A percentile compares a stretch with the other conserved stretches of the same genome.
phyloP scores from a whole-genome alignment of 306 rosid genomes.

The Malus fusca region DNA sequence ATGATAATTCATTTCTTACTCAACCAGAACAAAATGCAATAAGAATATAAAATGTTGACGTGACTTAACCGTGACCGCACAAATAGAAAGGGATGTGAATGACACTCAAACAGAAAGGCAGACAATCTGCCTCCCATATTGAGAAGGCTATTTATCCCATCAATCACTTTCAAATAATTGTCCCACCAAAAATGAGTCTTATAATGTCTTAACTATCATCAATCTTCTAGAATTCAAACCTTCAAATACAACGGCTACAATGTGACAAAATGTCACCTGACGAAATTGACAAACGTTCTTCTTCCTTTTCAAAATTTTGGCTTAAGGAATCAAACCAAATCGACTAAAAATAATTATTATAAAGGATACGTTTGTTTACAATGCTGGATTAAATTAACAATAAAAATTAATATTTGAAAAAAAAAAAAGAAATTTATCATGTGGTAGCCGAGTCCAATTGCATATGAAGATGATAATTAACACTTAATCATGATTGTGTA shows the following conservation, averaged over 20 bases:
- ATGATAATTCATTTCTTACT: too few relatives aligned
- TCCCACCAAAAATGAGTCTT: background rate
- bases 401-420: too few relatives aligned
- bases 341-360: background rate
- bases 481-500: background rate
- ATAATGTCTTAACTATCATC: background rate
- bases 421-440: too few relatives aligned
- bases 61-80: too few relatives aligned
- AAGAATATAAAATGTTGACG: too few relatives aligned
- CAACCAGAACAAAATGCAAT: too few relatives aligned
- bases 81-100: too few relatives aligned
- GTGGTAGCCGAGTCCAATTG: background rate
- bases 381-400: background rate
- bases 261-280: background rate
- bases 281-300: constrained; percentile 1
- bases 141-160: background rate
- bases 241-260: constrained; percentile 26
- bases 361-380: background rate
- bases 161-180: background rate
- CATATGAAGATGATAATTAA: background rate
- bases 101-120: too few relatives aligned
- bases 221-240: constrained; percentile 8
- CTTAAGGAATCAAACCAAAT: background rate
- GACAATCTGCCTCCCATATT: background rate
- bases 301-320: background rate